Percentiles rank a stretch among this genome's conserved stretches.
Conservation (phyloP, 805 yeast genomes). For the Zygoascus tannicola region DNA sequence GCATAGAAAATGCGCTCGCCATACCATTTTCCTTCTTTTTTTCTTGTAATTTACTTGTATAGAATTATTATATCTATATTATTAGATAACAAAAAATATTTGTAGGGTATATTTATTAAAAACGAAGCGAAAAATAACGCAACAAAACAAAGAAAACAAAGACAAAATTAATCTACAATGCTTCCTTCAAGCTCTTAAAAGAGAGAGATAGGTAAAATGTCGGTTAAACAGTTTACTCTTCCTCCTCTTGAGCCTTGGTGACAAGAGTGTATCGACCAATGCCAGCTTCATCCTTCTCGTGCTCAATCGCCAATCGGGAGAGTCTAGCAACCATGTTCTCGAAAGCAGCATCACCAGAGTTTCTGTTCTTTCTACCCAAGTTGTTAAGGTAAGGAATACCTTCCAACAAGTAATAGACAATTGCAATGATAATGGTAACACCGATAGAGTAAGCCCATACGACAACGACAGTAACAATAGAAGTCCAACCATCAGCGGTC, state of each 20-base stretch:
- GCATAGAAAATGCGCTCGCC: too few species aligned
- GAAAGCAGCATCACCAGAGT: slow-evolving; percentile 26
- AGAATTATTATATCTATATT: not conserved
- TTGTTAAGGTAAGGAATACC: slow-evolving; percentile 25
- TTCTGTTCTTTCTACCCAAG: slow-evolving; percentile 28
- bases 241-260: slow-evolving; percentile 27
- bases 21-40: too few species aligned
- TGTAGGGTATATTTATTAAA: slow-evolving; percentile 7
- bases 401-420: slow-evolving; percentile 77
- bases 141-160: slow-evolving; percentile 4
- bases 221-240: slow-evolving; percentile 25
- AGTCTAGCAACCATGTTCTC: slow-evolving; percentile 31
- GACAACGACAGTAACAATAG: slow-evolving; percentile 87
- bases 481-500: slow-evolving; percentile 78
- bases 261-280: slow-evolving; percentile 27
- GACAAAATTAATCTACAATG: not conserved
- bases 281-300: slow-evolving; percentile 26
- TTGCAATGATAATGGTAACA: slow-evolving; percentile 91
- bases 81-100: not conserved
- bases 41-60: too few species aligned
- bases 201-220: not conserved
- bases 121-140: slow-evolving; percentile 1
- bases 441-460: slow-evolving; percentile 93
- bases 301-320: slow-evolving; percentile 32
- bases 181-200: not conserved